A percentile compares a stretch with the other conserved stretches of the same genome.
Conservation (phyloP, 306 rosid genomes). For the Trifolium dubium region DNA sequence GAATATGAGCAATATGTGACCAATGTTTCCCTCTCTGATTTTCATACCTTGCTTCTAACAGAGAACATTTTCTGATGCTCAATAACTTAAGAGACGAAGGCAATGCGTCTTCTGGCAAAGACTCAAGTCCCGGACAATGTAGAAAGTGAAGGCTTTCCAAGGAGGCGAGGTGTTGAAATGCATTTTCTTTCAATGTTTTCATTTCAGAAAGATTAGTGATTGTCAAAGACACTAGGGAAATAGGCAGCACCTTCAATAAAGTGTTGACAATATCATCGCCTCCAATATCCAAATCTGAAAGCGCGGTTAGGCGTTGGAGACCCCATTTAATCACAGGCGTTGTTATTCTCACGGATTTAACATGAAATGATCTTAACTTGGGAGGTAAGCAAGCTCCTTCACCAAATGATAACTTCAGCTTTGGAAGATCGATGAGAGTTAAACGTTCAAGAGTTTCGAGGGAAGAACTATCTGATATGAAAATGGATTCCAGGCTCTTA, state of each 20-base stretch:
- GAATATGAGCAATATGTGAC: background rate
- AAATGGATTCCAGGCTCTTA: background rate
- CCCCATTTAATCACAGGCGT: background rate
- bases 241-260: background rate
- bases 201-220: background rate
- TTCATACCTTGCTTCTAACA: slow-evolving; percentile 2
- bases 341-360: background rate
- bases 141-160: slow-evolving; percentile 12
- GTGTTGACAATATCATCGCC: background rate
- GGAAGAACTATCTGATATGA: background rate
- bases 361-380: background rate
- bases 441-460: background rate
- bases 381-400: slow-evolving; percentile 15
- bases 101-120: background rate
- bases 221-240: slow-evolving; percentile 8
- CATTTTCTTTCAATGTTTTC: slow-evolving; percentile 2
- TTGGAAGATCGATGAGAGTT: background rate
- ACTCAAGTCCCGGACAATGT: background rate
- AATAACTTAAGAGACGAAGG: background rate
- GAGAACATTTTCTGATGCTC: background rate
- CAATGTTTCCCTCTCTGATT: background rate
- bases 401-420: background rate
- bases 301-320: slow-evolving; percentile 10
- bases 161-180: background rate
- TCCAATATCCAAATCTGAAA: background rate